Evolutionary conservation across 2,329 filamentous ascomycete species (phyloP).

Genomic region (Myriosclerotinia duriaeana): DNA sequence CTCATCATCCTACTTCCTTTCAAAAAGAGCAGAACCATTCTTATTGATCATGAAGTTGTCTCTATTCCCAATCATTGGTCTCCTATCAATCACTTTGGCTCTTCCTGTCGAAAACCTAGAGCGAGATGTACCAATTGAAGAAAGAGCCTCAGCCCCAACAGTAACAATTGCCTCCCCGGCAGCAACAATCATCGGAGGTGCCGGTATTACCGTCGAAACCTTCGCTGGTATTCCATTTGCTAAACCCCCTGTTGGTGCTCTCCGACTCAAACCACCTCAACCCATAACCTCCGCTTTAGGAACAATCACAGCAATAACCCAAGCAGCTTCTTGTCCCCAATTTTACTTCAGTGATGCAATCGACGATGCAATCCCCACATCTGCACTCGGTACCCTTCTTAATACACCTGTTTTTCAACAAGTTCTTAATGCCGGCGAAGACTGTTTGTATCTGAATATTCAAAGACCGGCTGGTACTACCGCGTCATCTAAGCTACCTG

Average conservation of each 20-base stretch:
- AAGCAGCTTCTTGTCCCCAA: constrained; percentile 67
- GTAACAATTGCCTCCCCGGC: constrained; percentile 27
- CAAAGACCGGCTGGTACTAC: constrained; percentile 58
- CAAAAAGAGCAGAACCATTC: neutral
- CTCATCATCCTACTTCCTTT: neutral
- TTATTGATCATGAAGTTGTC: constrained; percentile 17
- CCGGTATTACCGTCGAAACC: constrained; percentile 53
- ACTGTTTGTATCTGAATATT: constrained; percentile 63
- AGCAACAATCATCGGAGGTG: constrained; percentile 27
- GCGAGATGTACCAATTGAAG: constrained; percentile 14
- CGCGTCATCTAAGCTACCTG: constrained; percentile 58
- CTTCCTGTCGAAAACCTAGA: constrained; percentile 1
- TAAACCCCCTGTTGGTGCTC: constrained; percentile 61
- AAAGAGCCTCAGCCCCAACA: constrained; percentile 11
- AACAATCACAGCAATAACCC: constrained; percentile 58
- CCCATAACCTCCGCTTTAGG: constrained; percentile 57
- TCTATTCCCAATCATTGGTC: neutral
- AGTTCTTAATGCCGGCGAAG: constrained; percentile 56
- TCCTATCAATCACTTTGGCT: neutral
- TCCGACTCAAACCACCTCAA: constrained; percentile 69
- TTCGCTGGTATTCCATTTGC: constrained; percentile 75
- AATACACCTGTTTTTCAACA: constrained; percentile 58
- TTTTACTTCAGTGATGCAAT: constrained; percentile 58
- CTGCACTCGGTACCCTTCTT: constrained; percentile 52
- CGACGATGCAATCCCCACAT: constrained; percentile 41